These are phyloP conservation scores for Phlegmacium glaucopus DNA, from an alignment of 768 basidiomycete species.

Conservation along the genomic window DNA sequence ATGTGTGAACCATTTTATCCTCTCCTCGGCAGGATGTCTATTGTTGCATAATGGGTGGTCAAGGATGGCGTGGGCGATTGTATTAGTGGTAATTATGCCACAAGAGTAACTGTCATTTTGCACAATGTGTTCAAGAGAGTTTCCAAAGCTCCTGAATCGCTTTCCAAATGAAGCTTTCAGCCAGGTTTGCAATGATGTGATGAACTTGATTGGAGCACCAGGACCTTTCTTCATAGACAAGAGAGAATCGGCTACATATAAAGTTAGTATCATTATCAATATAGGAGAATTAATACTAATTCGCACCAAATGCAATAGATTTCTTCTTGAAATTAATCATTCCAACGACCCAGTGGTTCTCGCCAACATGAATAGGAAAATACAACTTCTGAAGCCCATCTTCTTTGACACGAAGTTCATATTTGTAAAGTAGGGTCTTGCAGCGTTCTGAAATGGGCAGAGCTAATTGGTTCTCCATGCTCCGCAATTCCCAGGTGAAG, in stretches of 20 bases:
- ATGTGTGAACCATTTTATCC: slow-evolving; percentile 9
- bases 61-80: slow-evolving; percentile 15
- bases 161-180: slow-evolving; percentile 1
- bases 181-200: slow-evolving; percentile 1
- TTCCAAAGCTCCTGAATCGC: background rate
- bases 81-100: slow-evolving; percentile 15
- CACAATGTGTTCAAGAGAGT: slow-evolving; percentile 2
- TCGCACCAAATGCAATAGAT: slow-evolving; percentile 5
- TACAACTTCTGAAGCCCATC: background rate
- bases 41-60: slow-evolving; percentile 1
- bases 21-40: background rate
- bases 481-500: background rate
- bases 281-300: background rate
- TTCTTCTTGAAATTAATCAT: slow-evolving; percentile 5
- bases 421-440: background rate
- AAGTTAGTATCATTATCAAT: background rate
- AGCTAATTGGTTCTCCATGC: background rate
- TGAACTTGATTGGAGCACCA: slow-evolving; percentile 1
- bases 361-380: slow-evolving; percentile 4
- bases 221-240: slow-evolving; percentile 1
- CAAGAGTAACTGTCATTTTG: slow-evolving; percentile 19
- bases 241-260: slow-evolving; percentile 2
- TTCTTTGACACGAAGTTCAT: slow-evolving; percentile 1
- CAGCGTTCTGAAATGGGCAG: background rate
- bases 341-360: slow-evolving; percentile 7